Conservation (phyloP, 257 asterid species). For the Ehretia macrophylla region DNA sequence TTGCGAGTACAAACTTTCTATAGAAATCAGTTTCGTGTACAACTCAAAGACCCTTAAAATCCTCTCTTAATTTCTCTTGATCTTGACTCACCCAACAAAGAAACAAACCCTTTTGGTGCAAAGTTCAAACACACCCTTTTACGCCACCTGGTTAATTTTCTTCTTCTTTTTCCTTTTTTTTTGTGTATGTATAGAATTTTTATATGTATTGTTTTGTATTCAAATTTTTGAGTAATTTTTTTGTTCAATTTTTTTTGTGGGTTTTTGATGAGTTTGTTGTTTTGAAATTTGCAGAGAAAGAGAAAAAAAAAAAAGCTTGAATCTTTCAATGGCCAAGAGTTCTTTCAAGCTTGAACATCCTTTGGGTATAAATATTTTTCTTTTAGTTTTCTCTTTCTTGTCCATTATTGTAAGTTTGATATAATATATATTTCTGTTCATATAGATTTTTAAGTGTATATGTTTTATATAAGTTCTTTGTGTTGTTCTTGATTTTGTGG, state of each 20-base stretch:
- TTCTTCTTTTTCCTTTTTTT: neutral
- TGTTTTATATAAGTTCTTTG: neutral
- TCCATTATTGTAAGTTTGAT: neutral
- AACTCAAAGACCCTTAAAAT: neutral
- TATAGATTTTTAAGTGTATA: too few species aligned
- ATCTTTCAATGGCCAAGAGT: conserved; percentile 51
- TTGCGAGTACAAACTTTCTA: neutral
- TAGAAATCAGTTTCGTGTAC: neutral
- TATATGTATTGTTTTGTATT: too few species aligned
- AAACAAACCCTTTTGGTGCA: neutral
- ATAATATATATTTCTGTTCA: neutral
- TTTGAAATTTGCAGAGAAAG: conserved; percentile 50
- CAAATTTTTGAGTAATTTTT: neutral
- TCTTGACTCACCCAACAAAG: neutral
- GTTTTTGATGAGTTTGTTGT: conserved; percentile 30
- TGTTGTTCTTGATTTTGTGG: neutral
- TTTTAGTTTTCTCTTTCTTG: too few species aligned
- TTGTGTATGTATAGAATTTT: neutral
- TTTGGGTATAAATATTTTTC: conserved; percentile 39
- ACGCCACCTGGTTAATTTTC: neutral
- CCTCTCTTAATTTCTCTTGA: neutral
- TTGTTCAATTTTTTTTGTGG: neutral
- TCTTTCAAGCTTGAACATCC: conserved; percentile 60
- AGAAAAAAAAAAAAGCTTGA: conserved; percentile 39
- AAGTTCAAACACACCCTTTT: neutral